A percentile compares a stretch with the other conserved stretches of the same genome.
These are phyloP conservation scores for Claviceps arundinis DNA, from an alignment of 2,329 filamentous ascomycete species.

Conservation along the genomic window DNA sequence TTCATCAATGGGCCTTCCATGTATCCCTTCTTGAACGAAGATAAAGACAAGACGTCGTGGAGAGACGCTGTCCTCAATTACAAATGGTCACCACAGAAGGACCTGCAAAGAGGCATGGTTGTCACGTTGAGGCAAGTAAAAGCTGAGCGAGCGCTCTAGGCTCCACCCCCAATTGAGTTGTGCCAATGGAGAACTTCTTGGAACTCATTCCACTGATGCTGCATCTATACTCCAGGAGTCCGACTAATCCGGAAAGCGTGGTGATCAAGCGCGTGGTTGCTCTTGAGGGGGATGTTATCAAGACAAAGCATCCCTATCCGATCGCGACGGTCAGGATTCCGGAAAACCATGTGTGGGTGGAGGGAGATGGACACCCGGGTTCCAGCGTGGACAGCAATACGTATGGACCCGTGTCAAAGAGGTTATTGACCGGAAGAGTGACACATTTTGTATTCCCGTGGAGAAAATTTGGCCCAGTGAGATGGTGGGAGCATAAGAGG, in stretches of 20 bases:
- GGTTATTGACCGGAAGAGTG: conserved; percentile 62
- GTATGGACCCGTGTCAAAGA: conserved; percentile 71
- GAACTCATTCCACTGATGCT: neutral
- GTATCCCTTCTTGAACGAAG: conserved; percentile 63
- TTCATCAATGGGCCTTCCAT: conserved; percentile 53
- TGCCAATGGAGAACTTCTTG: neutral
- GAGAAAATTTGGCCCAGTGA: conserved; percentile 41
- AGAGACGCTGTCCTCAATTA: conserved; percentile 45
- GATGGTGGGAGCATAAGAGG: conserved; percentile 40
- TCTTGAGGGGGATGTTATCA: conserved; percentile 65
- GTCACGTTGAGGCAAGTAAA: conserved; percentile 49
- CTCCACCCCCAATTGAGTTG: too few relatives aligned
- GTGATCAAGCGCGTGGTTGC: conserved; percentile 76
- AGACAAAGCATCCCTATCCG: conserved; percentile 48
- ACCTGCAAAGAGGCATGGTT: conserved; percentile 58
- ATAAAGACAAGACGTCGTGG: conserved; percentile 41
- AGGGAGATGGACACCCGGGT: conserved; percentile 67
- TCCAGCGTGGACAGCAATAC: conserved; percentile 74
- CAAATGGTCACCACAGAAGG: conserved; percentile 44
- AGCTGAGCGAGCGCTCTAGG: too few relatives aligned
- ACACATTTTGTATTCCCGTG: conserved; percentile 60
- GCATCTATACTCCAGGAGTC: conserved; percentile 40
- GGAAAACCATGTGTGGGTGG: conserved; percentile 82
- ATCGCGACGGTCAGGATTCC: conserved; percentile 51
- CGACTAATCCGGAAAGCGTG: conserved; percentile 52